Percentiles rank a stretch among this genome's conserved stretches.
Evolutionary conservation across 306 rosid genomes (phyloP).

Genomic region (Gynostemma pentaphyllum): DNA sequence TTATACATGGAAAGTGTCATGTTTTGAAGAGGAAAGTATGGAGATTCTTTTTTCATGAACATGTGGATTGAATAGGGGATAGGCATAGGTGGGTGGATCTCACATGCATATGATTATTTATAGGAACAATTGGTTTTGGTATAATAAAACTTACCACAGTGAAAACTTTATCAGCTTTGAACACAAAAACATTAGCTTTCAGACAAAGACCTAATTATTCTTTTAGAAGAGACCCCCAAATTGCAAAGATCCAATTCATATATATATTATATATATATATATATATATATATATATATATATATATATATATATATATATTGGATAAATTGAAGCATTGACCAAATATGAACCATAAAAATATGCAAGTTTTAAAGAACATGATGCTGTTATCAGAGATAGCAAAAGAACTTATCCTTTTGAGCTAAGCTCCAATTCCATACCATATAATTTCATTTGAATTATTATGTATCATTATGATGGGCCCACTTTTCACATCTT

Average conservation of each 20-base stretch:
- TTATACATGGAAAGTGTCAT: too few species aligned
- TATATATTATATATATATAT: too few species aligned
- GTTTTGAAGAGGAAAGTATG: too few species aligned
- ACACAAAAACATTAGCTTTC: background rate
- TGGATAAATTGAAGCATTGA: too few species aligned
- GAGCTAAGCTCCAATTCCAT: background rate
- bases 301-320: too few species aligned
- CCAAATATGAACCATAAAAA: background rate
- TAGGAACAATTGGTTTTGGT: background rate
- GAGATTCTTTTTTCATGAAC: too few species aligned
- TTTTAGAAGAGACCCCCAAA: background rate
- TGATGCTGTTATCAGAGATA: background rate
- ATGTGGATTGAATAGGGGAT: background rate
- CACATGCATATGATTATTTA: background rate
- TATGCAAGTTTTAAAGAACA: background rate
- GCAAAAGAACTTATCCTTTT: conserved; percentile 6
- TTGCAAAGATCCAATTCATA: background rate
- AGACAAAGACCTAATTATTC: conserved; percentile 1
- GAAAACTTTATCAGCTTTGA: conserved; percentile 6
- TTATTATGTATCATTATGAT: background rate
- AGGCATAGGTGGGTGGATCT: too few species aligned
- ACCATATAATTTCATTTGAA: background rate
- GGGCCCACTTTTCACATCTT: background rate
- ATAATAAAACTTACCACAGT: background rate
- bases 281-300: too few species aligned